Conservation (phyloP, 163 green algal species). For the Volvox carteri region DNA sequence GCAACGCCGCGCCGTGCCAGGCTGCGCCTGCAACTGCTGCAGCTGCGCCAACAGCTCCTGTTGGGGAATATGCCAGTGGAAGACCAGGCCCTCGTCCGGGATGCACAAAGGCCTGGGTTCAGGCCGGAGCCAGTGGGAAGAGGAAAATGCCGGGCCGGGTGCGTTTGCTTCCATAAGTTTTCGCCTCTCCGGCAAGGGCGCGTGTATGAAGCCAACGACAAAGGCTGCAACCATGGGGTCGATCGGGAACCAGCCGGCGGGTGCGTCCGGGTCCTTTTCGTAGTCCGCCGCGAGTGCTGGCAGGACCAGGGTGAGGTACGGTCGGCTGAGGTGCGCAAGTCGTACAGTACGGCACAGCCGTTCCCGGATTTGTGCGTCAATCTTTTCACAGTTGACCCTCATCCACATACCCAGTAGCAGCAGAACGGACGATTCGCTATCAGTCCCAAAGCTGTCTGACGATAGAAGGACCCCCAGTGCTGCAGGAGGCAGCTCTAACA, state of each 20-base stretch:
- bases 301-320: slow-evolving; percentile 19
- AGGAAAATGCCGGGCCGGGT: background rate
- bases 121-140: background rate
- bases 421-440: slow-evolving; percentile 32
- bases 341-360: slow-evolving; percentile 27
- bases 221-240: background rate
- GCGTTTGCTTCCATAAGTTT: background rate
- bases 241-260: slow-evolving; percentile 8
- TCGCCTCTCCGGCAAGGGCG: background rate
- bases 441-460: slow-evolving; percentile 12
- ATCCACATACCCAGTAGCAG: slow-evolving; percentile 18
- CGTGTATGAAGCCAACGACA: background rate
- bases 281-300: slow-evolving; percentile 7
- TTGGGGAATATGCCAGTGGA: background rate
- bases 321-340: slow-evolving; percentile 19
- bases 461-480: slow-evolving; percentile 15
- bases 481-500: background rate
- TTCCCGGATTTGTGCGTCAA: background rate
- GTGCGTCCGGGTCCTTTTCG: background rate
- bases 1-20: background rate
- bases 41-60: background rate
- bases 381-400: background rate
- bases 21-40: background rate
- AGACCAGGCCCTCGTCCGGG: background rate
- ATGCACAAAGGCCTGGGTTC: background rate